Percentiles rank a stretch among this genome's conserved stretches.
Conservation (phyloP, 2,329 filamentous ascomycete genomes). For the Penicillium sp. region DNA sequence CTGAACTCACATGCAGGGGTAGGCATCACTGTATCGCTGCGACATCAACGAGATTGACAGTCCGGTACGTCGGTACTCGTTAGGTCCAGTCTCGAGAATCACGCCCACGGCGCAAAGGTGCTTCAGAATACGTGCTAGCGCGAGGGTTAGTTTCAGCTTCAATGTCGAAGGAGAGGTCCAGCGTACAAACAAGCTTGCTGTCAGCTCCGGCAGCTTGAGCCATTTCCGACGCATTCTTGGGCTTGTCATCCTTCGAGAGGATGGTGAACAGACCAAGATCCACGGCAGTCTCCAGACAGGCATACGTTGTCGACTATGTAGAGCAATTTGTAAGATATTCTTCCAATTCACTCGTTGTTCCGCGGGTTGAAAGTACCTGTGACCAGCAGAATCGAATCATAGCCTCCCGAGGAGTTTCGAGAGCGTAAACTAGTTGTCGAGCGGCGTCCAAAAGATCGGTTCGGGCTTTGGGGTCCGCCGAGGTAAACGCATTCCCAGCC, state of each 20-base stretch:
- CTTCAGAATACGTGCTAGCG: slow-evolving; percentile 31
- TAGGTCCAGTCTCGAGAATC: slow-evolving; percentile 30
- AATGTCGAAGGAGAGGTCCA: background rate
- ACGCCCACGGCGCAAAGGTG: slow-evolving; percentile 38
- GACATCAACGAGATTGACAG: slow-evolving; percentile 29
- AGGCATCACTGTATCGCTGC: slow-evolving; percentile 20
- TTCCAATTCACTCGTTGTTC: too few species aligned
- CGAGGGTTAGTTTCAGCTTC: background rate
- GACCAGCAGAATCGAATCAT: slow-evolving; percentile 11
- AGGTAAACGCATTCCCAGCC: background rate
- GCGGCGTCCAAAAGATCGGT: slow-evolving; percentile 17
- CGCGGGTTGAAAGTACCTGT: background rate
- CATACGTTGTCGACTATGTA: slow-evolving; percentile 18
- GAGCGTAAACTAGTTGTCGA: slow-evolving; percentile 7
- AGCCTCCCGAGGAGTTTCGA: slow-evolving; percentile 14
- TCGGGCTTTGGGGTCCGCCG: slow-evolving; percentile 9
- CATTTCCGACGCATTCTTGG: slow-evolving; percentile 22
- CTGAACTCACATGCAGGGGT: slow-evolving; percentile 24
- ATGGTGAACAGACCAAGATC: slow-evolving; percentile 24
- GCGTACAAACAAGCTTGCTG: background rate
- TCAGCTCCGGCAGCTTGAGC: slow-evolving; percentile 18
- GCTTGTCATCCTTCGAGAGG: slow-evolving; percentile 20
- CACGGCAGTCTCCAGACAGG: slow-evolving; percentile 24
- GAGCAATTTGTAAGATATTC: background rate
- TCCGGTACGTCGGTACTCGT: slow-evolving; percentile 35